These are phyloP conservation scores for Crepidotus variabilis DNA, from an alignment of 768 basidiomycete genomes.

Conservation along the genomic window DNA sequence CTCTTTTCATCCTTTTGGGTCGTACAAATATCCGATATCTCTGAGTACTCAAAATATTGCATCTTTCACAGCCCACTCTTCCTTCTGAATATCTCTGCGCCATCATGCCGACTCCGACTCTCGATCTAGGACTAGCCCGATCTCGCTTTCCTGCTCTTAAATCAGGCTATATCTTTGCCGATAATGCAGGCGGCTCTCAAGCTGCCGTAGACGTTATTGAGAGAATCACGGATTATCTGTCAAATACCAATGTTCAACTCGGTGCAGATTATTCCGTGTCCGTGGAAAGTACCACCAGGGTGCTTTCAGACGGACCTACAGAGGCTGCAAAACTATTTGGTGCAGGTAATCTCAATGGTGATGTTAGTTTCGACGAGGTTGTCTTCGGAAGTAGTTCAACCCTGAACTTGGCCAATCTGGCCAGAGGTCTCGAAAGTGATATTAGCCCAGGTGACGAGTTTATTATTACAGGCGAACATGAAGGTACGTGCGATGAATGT, in stretches of 20 bases:
- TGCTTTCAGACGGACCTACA: slow-evolving; percentile 44
- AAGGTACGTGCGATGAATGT: slow-evolving; percentile 43
- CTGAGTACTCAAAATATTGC: background rate
- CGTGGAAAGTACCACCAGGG: slow-evolving; percentile 41
- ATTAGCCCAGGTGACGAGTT: slow-evolving; percentile 66
- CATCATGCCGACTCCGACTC: slow-evolving; percentile 13
- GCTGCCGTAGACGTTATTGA: slow-evolving; percentile 52
- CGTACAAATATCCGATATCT: background rate
- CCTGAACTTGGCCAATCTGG: slow-evolving; percentile 64
- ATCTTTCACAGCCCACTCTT: background rate
- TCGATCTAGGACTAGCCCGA: slow-evolving; percentile 51
- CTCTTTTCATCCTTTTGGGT: too few species aligned
- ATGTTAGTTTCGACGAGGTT: slow-evolving; percentile 51
- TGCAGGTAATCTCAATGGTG: slow-evolving; percentile 27
- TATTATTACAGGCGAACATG: slow-evolving; percentile 76
- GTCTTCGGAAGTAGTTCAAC: slow-evolving; percentile 67
- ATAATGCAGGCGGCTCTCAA: slow-evolving; percentile 78
- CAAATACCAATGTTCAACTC: slow-evolving; percentile 71
- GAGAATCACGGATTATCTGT: slow-evolving; percentile 61
- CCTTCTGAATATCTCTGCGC: background rate
- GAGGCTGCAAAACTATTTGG: slow-evolving; percentile 61
- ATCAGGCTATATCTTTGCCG: slow-evolving; percentile 62
- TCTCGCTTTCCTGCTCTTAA: slow-evolving; percentile 60
- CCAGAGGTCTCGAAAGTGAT: slow-evolving; percentile 53
- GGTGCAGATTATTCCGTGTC: slow-evolving; percentile 68